phyloP scores from a whole-genome alignment of 148 eudicot species.

The Vaccinium darrowii region DNA sequence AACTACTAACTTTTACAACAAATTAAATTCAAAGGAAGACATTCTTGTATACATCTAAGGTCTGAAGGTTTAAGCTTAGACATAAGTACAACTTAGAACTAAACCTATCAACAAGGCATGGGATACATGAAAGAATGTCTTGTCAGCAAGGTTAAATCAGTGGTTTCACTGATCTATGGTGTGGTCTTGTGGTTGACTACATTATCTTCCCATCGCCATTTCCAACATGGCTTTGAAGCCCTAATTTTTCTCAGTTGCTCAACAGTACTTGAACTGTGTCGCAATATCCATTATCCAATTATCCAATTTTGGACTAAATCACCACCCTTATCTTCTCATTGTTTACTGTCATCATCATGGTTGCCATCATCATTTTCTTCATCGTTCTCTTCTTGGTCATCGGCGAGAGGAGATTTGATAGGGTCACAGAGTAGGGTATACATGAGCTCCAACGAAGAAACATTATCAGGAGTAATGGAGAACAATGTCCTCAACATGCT shows the following conservation, averaged over 20 bases:
- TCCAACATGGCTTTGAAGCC: neutral
- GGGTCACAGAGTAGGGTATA: constrained; percentile 12
- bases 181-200: neutral
- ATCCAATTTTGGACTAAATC: neutral
- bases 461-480: neutral
- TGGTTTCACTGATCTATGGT: neutral
- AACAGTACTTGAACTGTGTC: neutral
- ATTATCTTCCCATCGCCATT: neutral
- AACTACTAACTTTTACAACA: neutral
- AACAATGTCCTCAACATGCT: neutral
- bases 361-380: neutral
- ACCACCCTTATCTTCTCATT: neutral
- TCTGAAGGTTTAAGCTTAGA: neutral
- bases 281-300: neutral
- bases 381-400: neutral
- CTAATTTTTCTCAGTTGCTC: neutral
- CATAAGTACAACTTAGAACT: neutral
- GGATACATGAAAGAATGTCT: neutral
- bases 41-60: neutral
- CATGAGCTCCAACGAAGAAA: neutral
- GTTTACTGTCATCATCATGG: neutral
- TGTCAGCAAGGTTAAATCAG: neutral
- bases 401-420: neutral
- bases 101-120: neutral
- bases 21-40: neutral